Conservation (phyloP, 495 filamentous ascomycete genomes). For the Parathielavia appendiculata region DNA sequence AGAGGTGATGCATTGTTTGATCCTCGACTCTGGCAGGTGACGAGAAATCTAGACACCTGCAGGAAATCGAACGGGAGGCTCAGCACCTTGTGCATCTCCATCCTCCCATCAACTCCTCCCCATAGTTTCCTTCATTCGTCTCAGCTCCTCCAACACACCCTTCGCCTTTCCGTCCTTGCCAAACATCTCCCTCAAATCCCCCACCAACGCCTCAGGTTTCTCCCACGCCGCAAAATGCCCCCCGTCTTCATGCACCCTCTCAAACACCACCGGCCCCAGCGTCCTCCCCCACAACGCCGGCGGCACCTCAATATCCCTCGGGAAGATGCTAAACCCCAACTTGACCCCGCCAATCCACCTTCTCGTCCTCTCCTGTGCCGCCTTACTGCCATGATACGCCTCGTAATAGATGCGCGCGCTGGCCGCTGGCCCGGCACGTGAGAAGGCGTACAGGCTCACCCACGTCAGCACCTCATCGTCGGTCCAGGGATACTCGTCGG, state of each 20-base stretch:
- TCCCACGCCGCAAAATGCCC: slow-evolving; percentile 5
- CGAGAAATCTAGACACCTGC: no score
- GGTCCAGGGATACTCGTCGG: not conserved
- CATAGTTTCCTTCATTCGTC: not conserved
- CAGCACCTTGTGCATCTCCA: no score
- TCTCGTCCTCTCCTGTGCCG: not conserved
- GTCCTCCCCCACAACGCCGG: not conserved
- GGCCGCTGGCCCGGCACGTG: not conserved
- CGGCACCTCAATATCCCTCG: not conserved
- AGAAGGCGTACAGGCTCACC: not conserved
- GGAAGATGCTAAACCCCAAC: slow-evolving; percentile 1
- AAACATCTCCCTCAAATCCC: slow-evolving; percentile 5
- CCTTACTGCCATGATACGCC: not conserved
- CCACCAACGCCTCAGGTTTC: not conserved
- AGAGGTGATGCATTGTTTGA: no score
- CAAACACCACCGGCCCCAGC: not conserved
- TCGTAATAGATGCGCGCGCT: slow-evolving; percentile 3
- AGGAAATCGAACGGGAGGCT: no score
- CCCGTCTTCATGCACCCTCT: not conserved
- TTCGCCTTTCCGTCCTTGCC: not conserved
- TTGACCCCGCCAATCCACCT: not conserved
- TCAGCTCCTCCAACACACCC: not conserved
- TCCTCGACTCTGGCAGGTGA: no score
- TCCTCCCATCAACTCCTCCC: no score
- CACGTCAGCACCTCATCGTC: slow-evolving; percentile 1